phyloP scores from a whole-genome alignment of 2,329 filamentous ascomycete species.

The Drechslerella dactyloides region DNA sequence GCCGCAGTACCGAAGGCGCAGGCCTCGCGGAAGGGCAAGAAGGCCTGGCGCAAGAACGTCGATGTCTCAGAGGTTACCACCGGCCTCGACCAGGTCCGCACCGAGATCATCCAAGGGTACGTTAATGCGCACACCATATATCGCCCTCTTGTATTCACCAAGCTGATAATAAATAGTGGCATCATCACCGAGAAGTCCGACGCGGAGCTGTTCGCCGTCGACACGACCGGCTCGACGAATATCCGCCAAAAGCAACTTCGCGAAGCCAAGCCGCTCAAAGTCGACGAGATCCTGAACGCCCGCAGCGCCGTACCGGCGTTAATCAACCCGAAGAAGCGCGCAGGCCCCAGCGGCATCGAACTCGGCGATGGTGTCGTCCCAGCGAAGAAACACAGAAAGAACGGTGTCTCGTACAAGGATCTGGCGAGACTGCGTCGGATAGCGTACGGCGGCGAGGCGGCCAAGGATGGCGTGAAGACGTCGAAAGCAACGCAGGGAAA shows the following conservation, averaged over 20 bases:
- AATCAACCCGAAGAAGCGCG: conserved; percentile 74
- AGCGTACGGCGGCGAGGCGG: conserved; percentile 72
- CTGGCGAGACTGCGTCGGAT: conserved; percentile 77
- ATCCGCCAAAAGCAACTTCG: conserved; percentile 71
- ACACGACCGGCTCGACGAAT: conserved; percentile 72
- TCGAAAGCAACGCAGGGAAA: conserved; percentile 57
- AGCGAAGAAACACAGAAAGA: conserved; percentile 75
- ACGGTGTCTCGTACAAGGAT: conserved; percentile 85
- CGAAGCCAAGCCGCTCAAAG: conserved; percentile 78
- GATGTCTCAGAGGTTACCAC: conserved; percentile 84
- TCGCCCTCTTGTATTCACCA: conserved; percentile 20
- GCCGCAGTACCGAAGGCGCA: conserved; percentile 75
- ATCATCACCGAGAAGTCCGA: conserved; percentile 82
- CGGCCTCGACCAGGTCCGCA: conserved; percentile 81
- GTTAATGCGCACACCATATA: conserved; percentile 49
- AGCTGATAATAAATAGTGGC: conserved; percentile 66
- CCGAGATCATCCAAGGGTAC: conserved; percentile 89
- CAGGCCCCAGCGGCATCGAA: conserved; percentile 57
- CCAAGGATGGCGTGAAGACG: conserved; percentile 60
- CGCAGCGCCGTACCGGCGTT: conserved; percentile 83
- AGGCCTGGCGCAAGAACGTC: conserved; percentile 98
- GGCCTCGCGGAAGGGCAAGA: conserved; percentile 94
- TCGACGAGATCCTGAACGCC: conserved; percentile 86
- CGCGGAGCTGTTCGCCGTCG: conserved; percentile 82
- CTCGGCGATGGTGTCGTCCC: conserved; percentile 70